Percentiles rank a stretch among this genome's conserved stretches.
Conservation (phyloP, 306 rosid genomes). For the Astragalus membranaceus region DNA sequence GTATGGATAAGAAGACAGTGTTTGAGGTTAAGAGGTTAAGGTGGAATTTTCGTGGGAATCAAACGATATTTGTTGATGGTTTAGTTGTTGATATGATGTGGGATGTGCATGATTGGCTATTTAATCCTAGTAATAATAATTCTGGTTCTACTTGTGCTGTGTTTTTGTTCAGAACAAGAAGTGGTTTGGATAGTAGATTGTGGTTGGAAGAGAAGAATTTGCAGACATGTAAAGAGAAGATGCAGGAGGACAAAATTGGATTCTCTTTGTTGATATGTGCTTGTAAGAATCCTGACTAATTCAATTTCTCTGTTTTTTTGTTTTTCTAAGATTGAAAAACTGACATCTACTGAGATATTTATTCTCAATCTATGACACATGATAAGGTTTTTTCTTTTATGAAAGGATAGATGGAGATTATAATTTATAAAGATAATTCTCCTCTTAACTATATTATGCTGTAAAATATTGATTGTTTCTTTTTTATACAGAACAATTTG, state of each 20-base stretch:
- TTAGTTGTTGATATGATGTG: constrained; percentile 90
- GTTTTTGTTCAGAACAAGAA: constrained; percentile 83
- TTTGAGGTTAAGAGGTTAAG: constrained; percentile 65
- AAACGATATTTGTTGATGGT: constrained; percentile 74
- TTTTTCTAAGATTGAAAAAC: background rate
- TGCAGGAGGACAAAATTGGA: constrained; percentile 32
- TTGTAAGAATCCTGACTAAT: constrained; percentile 49
- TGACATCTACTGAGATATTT: too few species aligned
- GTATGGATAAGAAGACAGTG: constrained; percentile 49
- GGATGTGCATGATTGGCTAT: constrained; percentile 92
- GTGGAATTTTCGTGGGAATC: constrained; percentile 97
- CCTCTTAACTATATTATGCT: too few species aligned
- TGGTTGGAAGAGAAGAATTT: constrained; percentile 79
- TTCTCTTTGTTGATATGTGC: constrained; percentile 73
- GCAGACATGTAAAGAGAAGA: constrained; percentile 30
- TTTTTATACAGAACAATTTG: too few species aligned
- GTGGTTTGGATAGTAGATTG: constrained; percentile 67
- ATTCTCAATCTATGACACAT: too few species aligned
- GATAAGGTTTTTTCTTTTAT: too few species aligned
- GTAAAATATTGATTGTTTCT: too few species aligned
- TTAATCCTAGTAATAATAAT: background rate
- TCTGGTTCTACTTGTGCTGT: constrained; percentile 35
- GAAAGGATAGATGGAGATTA: too few species aligned
- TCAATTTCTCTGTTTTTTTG: background rate
- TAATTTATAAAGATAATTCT: too few species aligned